phyloP scores from a whole-genome alignment of 768 basidiomycete genomes.

The Mrakia hoshinonis region DNA sequence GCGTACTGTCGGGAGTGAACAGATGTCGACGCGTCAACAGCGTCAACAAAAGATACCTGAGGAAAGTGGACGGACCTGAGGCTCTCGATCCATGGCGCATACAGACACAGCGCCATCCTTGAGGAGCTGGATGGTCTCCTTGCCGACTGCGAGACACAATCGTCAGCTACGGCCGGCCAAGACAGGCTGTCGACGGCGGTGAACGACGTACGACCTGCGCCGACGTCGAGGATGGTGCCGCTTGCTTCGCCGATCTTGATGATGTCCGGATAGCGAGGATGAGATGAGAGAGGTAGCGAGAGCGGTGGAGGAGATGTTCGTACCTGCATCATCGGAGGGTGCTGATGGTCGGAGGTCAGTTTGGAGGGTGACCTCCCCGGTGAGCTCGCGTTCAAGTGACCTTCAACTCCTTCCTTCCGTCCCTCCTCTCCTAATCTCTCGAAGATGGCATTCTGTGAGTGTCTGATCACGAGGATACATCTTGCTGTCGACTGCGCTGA shows the following conservation, averaged over 20 bases:
- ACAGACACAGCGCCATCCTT: background rate
- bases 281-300: background rate
- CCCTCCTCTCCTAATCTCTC: background rate
- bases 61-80: background rate
- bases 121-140: background rate
- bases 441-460: constrained; percentile 2
- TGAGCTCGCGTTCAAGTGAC: background rate
- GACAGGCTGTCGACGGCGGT: background rate
- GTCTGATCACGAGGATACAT: too few relatives aligned
- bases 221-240: background rate
- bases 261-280: constrained; percentile 1
- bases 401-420: background rate
- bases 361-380: background rate
- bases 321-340: background rate
- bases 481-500: too few relatives aligned
- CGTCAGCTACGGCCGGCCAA: background rate
- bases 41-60: background rate
- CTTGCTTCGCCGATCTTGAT: background rate
- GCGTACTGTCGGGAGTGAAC: too few relatives aligned
- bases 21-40: background rate
- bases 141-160: background rate
- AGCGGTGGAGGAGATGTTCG: background rate
- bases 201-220: constrained; percentile 2
- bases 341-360: too few relatives aligned
- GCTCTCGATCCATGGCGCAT: background rate